These are phyloP conservation scores for Trametes cingulata DNA, from an alignment of 768 basidiomycete species.

Conservation along the genomic window DNA sequence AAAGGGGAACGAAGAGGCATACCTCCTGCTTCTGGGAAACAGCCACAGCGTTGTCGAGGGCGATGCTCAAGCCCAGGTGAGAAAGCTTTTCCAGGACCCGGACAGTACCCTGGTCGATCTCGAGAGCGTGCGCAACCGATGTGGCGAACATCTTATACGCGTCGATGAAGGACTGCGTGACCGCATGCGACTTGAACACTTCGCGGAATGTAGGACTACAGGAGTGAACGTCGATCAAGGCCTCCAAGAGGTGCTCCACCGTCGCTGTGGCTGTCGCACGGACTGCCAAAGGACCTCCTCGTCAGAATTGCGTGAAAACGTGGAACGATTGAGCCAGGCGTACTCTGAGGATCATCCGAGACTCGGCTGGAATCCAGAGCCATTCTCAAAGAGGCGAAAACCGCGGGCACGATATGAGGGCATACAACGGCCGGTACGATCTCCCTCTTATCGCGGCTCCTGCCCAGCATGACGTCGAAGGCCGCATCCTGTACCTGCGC, in stretches of 20 bases:
- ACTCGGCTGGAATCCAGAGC: conserved; percentile 40
- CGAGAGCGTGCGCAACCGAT: conserved; percentile 38
- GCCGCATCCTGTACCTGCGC: conserved; percentile 62
- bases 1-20: conserved; percentile 12
- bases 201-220: conserved; percentile 67
- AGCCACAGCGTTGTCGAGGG: conserved; percentile 61
- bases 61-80: conserved; percentile 68
- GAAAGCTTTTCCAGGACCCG: conserved; percentile 69
- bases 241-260: conserved; percentile 66
- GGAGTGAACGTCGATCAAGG: conserved; percentile 68
- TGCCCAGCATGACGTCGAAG: conserved; percentile 69
- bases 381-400: conserved; percentile 66
- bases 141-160: conserved; percentile 58
- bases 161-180: conserved; percentile 66
- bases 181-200: conserved; percentile 70
- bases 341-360: conserved; percentile 32
- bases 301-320: neutral
- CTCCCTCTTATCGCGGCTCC: conserved; percentile 26
- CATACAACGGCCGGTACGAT: conserved; percentile 46
- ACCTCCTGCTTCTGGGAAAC: conserved; percentile 77
- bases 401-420: conserved; percentile 69
- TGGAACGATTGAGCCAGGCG: neutral
- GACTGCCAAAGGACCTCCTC: neutral
- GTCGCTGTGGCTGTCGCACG: conserved; percentile 33
- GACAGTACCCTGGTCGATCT: conserved; percentile 45